Base-by-base conservation (phyloP, 2,329 filamentous ascomycete species). In the Fusarium lyarnte region DNA sequence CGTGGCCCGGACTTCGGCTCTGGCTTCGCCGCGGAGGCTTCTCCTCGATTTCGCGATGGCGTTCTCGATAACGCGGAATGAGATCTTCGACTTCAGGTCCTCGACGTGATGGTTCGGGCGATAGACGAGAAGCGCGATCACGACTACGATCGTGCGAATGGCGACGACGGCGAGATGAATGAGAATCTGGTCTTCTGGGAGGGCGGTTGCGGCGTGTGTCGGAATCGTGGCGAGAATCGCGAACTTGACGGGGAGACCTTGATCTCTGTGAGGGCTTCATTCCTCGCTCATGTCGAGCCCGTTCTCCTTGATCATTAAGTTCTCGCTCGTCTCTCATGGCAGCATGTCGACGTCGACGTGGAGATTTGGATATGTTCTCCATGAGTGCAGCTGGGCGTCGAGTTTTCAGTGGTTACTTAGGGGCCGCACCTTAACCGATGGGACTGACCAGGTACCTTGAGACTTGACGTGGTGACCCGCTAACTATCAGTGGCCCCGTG, bases 291-390 rank as follows among this genome's bases (percentile, higher is more conserved):
- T 74, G 73, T 74, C 80, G 78, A 78, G 78, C 79, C 79, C 79
- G 74, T 70, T 82, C 80, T 79, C 79, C 77, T 73, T 79, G 75
- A 57, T 82, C 80, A 77, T 82, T 75, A 74, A 75, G 77, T 80
- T 78, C 78, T 76, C 78, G 76, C 64, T 77, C 77, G 79, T 83
- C 80, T 77, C 72, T 83, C 82, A 84, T 84, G 79, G 81, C 80
- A 81, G 79, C 81, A 83, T 83, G 73, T 79, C 77, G 78, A 78
- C 76, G 77, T 75, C 77, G 79, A 79, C 75, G 78, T 76, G 76
- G 76, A 81, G 77, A 74, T 75, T 76, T 76, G 74, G 78, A 69
- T 77, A 74, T 71, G 70, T 76, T 75, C 75, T 76, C 69, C 78
- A 78, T 77, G 69, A 76, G 69, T 66, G 76, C 72, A 75, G 73